Percentiles rank a stretch among this genome's conserved stretches.
phyloP scores from a whole-genome alignment of 257 asterid species.

The Striga asiatica region DNA sequence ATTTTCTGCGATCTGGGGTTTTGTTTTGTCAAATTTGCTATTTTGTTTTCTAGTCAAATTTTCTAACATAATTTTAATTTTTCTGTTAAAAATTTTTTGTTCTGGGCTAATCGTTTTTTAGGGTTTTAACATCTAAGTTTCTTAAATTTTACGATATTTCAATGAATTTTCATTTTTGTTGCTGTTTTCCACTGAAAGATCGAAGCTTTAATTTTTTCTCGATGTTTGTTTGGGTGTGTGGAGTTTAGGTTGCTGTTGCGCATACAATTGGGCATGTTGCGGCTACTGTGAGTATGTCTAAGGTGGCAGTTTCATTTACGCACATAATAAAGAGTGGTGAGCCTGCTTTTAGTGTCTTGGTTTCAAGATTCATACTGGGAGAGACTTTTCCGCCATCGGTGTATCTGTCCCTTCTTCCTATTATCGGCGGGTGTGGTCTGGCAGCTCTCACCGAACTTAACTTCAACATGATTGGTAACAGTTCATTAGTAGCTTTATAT shows the following conservation, averaged over 20 bases:
- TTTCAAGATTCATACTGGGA: conserved; percentile 71
- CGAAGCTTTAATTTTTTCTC: conserved; percentile 11
- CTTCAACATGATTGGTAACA: conserved; percentile 85
- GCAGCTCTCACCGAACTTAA: conserved; percentile 90
- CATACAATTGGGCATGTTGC: conserved; percentile 99
- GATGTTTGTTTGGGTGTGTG: not conserved
- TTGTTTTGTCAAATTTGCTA: not conserved
- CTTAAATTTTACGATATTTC: not conserved
- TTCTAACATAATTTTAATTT: not conserved
- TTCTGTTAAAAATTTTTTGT: not conserved
- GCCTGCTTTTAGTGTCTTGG: conserved; percentile 92
- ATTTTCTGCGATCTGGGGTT: conserved; percentile 2
- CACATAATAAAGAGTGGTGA: conserved; percentile 96
- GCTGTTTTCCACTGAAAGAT: conserved; percentile 5
- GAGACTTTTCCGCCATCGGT: conserved; percentile 69
- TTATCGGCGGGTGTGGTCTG: conserved; percentile 83
- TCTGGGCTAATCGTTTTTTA: conserved; percentile 4
- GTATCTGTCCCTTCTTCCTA: conserved; percentile 76
- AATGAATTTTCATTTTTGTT: not conserved
- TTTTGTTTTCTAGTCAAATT: conserved; percentile 8
- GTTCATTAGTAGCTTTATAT: not conserved
- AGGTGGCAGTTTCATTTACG: conserved; percentile 96
- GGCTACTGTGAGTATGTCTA: conserved; percentile 96
- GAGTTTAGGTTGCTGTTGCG: conserved; percentile 81
- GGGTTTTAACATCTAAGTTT: conserved; percentile 15